These are phyloP conservation scores for Spathaspora boniae DNA, from an alignment of 805 yeast species.

Conservation along the genomic window DNA sequence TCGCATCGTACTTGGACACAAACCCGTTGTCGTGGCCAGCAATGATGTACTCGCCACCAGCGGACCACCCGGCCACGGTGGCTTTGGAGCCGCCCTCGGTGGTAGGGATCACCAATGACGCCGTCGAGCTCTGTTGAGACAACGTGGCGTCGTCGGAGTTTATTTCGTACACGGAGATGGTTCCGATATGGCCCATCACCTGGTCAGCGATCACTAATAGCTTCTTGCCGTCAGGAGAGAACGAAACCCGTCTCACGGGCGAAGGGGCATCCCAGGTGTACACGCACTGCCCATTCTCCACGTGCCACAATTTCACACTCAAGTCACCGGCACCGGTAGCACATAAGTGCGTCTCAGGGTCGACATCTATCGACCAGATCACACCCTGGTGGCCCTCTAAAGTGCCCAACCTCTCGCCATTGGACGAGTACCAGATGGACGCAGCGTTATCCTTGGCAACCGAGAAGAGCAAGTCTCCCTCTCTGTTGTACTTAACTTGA, in stretches of 20 bases:
- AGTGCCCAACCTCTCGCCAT: conserved; percentile 97
- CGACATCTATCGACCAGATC: conserved; percentile 90
- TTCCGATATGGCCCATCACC: conserved; percentile 86
- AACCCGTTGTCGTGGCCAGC: conserved; percentile 88
- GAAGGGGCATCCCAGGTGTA: conserved; percentile 71
- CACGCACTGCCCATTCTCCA: conserved; percentile 70
- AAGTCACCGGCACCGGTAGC: conserved; percentile 92
- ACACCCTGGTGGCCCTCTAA: conserved; percentile 84
- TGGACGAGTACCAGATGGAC: conserved; percentile 88
- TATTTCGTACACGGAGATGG: conserved; percentile 65
- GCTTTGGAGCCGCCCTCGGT: conserved; percentile 57
- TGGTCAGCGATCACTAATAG: conserved; percentile 81
- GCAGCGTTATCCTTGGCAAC: conserved; percentile 90
- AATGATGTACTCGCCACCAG: conserved; percentile 67
- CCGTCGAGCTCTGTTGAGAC: conserved; percentile 48
- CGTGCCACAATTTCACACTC: conserved; percentile 80
- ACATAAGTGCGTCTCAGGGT: conserved; percentile 60
- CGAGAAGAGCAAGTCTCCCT: conserved; percentile 90
- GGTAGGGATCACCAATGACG: conserved; percentile 58
- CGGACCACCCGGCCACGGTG: conserved; percentile 85
- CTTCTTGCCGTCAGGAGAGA: conserved; percentile 67
- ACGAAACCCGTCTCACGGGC: conserved; percentile 89
- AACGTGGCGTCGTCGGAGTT: conserved; percentile 38
- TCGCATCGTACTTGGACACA: conserved; percentile 74
- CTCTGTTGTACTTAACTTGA: conserved; percentile 91